phyloP scores from a whole-genome alignment of 192 early-diverging fungal genomes.

The Glomus cerebriforme region DNA sequence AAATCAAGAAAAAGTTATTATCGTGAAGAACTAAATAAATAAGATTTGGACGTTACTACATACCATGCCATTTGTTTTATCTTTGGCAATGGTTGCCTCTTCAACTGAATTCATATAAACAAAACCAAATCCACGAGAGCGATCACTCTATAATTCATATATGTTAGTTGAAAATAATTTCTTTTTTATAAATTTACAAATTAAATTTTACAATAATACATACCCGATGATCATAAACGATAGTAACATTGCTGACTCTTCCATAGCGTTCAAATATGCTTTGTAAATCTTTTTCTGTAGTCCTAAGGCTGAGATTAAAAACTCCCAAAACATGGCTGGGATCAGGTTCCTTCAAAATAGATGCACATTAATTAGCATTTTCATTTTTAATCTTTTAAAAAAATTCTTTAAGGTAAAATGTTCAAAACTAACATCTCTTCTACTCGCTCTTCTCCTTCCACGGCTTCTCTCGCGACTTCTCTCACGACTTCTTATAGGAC shows the following conservation, averaged over 20 bases:
- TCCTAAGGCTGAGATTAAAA: conserved; percentile 67
- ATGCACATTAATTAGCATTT: neutral
- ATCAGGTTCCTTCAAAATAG: conserved; percentile 35
- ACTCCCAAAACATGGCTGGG: conserved; percentile 66
- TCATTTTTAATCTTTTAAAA: no score
- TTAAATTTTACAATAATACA: conserved; percentile 17
- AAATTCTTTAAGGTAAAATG: no score
- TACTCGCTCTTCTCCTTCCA: conserved; percentile 19
- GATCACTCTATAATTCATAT: conserved; percentile 45
- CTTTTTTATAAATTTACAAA: neutral
- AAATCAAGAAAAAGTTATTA: conserved; percentile 4
- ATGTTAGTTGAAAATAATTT: conserved; percentile 13
- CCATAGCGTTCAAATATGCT: conserved; percentile 59
- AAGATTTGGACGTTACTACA: neutral
- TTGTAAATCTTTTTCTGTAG: conserved; percentile 62
- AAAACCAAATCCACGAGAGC: conserved; percentile 74
- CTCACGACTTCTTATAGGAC: neutral
- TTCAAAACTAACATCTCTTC: conserved; percentile 6
- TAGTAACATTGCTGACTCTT: conserved; percentile 53
- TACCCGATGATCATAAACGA: conserved; percentile 65
- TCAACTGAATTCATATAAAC: conserved; percentile 56
- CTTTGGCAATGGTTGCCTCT: conserved; percentile 55
- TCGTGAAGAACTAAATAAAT: neutral
- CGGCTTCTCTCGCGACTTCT: conserved; percentile 34
- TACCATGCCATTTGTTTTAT: conserved; percentile 62